Evolutionary conservation across 768 basidiomycete species (phyloP).

Genomic region (Boletus sp.): DNA sequence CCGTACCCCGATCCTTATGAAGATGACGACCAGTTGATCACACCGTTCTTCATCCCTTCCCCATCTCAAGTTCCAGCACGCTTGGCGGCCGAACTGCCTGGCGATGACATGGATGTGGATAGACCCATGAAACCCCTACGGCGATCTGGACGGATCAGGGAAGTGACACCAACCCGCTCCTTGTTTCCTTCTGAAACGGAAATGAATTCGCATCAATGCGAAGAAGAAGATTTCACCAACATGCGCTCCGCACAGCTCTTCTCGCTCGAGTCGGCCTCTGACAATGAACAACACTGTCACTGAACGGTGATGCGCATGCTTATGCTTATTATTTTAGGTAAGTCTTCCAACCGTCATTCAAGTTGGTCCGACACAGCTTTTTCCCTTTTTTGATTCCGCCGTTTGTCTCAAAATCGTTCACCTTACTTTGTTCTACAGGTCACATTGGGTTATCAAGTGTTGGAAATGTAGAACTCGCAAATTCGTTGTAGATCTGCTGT

Average conservation of each 20-base stretch:
- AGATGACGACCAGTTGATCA: slow-evolving; percentile 20
- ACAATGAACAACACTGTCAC: slow-evolving; percentile 24
- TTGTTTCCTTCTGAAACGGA: slow-evolving; percentile 31
- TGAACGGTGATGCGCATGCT: slow-evolving; percentile 16
- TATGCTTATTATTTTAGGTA: slow-evolving; percentile 25
- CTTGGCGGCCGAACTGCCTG: slow-evolving; percentile 23
- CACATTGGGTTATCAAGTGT: slow-evolving; percentile 18
- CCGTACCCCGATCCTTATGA: slow-evolving; percentile 20
- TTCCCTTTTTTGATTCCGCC: slow-evolving; percentile 19
- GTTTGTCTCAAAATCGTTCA: slow-evolving; percentile 17
- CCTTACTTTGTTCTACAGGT: slow-evolving; percentile 19
- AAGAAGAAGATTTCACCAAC: slow-evolving; percentile 18
- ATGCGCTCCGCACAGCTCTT: slow-evolving; percentile 19
- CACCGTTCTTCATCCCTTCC: slow-evolving; percentile 14
- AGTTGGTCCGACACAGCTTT: slow-evolving; percentile 13
- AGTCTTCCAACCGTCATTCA: slow-evolving; percentile 14
- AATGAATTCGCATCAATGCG: slow-evolving; percentile 32
- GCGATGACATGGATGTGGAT: slow-evolving; percentile 31
- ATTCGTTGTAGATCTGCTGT: slow-evolving; percentile 28
- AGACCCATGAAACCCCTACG: slow-evolving; percentile 38
- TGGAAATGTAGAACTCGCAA: slow-evolving; percentile 23
- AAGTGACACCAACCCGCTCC: slow-evolving; percentile 23
- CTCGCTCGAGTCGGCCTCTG: slow-evolving; percentile 18
- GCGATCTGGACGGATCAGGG: slow-evolving; percentile 31
- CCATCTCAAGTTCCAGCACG: slow-evolving; percentile 24